phyloP scores from a whole-genome alignment of 2,329 filamentous ascomycete species.

The Cryphonectria radicalis region DNA sequence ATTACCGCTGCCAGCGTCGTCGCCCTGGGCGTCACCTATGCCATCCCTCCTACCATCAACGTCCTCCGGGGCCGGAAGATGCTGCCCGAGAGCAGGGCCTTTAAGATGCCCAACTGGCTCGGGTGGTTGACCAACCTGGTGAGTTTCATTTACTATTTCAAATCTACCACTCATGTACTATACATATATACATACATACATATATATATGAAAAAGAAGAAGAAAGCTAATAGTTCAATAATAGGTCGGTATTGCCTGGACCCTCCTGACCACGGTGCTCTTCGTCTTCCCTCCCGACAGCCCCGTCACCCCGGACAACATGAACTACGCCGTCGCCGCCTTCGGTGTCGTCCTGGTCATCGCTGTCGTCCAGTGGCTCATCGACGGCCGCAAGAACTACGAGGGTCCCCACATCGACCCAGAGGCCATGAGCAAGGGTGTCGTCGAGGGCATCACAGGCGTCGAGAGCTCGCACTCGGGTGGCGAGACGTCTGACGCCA shows the following conservation, averaged over 20 bases:
- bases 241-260: constrained; percentile 64
- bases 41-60: constrained; percentile 73
- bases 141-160: constrained; percentile 5
- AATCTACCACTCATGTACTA: neutral
- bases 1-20: constrained; percentile 74
- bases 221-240: constrained; percentile 32
- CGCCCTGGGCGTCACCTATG: constrained; percentile 73
- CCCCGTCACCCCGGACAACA: constrained; percentile 67
- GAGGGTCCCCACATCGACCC: constrained; percentile 42
- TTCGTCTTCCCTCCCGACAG: constrained; percentile 74
- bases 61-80: constrained; percentile 67
- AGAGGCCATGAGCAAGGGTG: constrained; percentile 29
- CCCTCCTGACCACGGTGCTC: constrained; percentile 72
- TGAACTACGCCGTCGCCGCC: constrained; percentile 63
- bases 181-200: neutral
- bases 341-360: constrained; percentile 54
- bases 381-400: constrained; percentile 56
- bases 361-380: constrained; percentile 48
- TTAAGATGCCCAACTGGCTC: constrained; percentile 40
- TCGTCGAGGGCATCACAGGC: constrained; percentile 31
- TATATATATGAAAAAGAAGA: too few species aligned
- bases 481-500: constrained; percentile 12
- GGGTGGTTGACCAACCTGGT: constrained; percentile 42
- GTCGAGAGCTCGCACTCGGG: constrained; percentile 20
- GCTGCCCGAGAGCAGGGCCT: constrained; percentile 56